Percentiles rank a stretch among this genome's conserved stretches.
These are phyloP conservation scores for Sherardia arvensis DNA, from an alignment of 257 asterid genomes.

Conservation along the genomic window DNA sequence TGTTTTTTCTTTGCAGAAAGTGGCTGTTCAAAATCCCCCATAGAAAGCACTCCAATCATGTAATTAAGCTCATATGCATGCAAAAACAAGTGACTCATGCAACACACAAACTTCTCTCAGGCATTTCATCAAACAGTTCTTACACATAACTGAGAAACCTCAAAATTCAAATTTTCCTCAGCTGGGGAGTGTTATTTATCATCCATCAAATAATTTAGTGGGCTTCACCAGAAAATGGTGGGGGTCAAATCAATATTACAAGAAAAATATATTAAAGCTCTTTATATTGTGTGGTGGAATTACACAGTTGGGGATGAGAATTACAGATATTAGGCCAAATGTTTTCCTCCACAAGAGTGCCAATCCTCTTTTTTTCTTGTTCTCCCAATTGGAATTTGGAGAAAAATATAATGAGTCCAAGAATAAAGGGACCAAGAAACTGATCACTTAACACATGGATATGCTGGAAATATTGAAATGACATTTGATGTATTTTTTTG, in stretches of 20 bases:
- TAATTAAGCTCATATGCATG: not conserved
- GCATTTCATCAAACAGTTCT: not conserved
- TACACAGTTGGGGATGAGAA: conserved; percentile 20
- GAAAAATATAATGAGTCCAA: not conserved
- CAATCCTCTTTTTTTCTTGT: conserved; percentile 9
- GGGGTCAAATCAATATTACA: not conserved
- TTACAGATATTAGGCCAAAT: conserved; percentile 16
- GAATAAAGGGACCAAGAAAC: conserved; percentile 5
- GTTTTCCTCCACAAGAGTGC: conserved; percentile 43
- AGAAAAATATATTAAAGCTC: conserved; percentile 18
- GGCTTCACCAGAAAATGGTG: conserved; percentile 17
- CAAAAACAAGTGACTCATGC: conserved; percentile 10
- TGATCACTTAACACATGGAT: conserved; percentile 11
- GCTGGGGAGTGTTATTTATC: not conserved
- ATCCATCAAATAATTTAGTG: conserved; percentile 10
- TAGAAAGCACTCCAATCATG: conserved; percentile 1
- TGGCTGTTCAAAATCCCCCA: conserved; percentile 23
- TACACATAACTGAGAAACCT: conserved; percentile 2
- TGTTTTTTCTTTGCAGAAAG: conserved; percentile 54
- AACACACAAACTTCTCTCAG: not conserved
- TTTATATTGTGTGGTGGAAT: conserved; percentile 44
- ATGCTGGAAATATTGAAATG: not conserved
- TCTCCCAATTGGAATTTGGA: not conserved
- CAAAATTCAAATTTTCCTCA: not conserved
- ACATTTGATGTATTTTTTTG: not conserved